Evolutionary conservation across 345 rosid genomes (phyloP).

Genomic region (Aquilaria malaccensis): DNA sequence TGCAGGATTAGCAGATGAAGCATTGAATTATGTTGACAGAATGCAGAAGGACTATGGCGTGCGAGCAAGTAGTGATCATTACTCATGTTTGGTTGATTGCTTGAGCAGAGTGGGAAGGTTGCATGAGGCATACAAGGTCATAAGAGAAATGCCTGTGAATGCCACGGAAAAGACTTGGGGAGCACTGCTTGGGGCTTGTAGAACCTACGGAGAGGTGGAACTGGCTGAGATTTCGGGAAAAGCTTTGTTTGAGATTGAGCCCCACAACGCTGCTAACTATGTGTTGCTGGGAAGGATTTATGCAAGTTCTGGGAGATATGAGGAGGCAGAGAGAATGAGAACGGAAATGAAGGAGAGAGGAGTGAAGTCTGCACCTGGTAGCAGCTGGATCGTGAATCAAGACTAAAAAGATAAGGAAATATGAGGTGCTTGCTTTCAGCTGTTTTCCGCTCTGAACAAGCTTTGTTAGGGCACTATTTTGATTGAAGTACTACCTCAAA

Average conservation of each 20-base stretch:
- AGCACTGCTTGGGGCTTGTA: slow-evolving; percentile 55
- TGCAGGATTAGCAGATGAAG: slow-evolving; percentile 57
- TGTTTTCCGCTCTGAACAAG: too few species aligned
- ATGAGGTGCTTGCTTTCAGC: too few species aligned
- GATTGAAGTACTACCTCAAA: too few species aligned
- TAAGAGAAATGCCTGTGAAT: slow-evolving; percentile 38
- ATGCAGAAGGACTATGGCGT: slow-evolving; percentile 33
- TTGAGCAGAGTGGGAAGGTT: slow-evolving; percentile 54
- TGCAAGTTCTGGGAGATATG: slow-evolving; percentile 45
- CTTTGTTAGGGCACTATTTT: too few species aligned
- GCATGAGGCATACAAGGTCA: slow-evolving; percentile 42
- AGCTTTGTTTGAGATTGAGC: slow-evolving; percentile 47
- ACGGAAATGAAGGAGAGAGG: slow-evolving; percentile 45
- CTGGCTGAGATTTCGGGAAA: slow-evolving; percentile 53
- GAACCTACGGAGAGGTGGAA: slow-evolving; percentile 49
- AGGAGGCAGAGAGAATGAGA: slow-evolving; percentile 51
- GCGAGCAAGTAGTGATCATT: slow-evolving; percentile 43
- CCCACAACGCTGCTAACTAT: slow-evolving; percentile 51
- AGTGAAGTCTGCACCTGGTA: slow-evolving; percentile 44
- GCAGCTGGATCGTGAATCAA: slow-evolving; percentile 43
- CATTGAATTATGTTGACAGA: slow-evolving; percentile 29
- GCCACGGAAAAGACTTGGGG: slow-evolving; percentile 63
- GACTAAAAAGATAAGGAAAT: slow-evolving; percentile 12
- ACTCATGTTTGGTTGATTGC: slow-evolving; percentile 57
- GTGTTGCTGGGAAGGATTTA: slow-evolving; percentile 43